phyloP scores from a whole-genome alignment of 495 filamentous ascomycete species.

The Haplographium delicatum region DNA sequence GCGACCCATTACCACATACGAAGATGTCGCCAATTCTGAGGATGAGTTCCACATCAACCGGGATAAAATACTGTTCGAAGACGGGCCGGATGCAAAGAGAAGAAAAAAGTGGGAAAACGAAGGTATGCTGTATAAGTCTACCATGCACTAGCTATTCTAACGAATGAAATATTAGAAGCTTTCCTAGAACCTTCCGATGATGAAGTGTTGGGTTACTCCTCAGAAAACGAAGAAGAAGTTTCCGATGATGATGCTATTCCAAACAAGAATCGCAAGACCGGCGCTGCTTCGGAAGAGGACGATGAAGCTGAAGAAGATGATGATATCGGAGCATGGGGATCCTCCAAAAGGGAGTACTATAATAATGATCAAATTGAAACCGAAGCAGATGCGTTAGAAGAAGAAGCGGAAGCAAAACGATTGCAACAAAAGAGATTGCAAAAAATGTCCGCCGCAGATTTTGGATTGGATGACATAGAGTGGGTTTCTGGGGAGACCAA shows the following conservation, averaged over 20 bases:
- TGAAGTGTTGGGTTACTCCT: constrained; percentile 69
- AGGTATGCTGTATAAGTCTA: constrained; percentile 31
- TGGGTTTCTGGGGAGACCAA: constrained; percentile 63
- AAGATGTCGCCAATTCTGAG: constrained; percentile 84
- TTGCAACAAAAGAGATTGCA: constrained; percentile 85
- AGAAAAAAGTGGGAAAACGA: constrained; percentile 60
- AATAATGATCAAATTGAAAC: constrained; percentile 85
- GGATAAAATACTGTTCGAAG: constrained; percentile 80
- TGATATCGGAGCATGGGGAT: constrained; percentile 70
- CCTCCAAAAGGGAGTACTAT: constrained; percentile 86
- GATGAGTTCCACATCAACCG: constrained; percentile 84
- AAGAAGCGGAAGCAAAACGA: constrained; percentile 82
- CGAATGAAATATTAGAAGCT: constrained; percentile 28
- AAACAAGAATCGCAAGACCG: constrained; percentile 25
- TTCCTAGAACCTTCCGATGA: constrained; percentile 74
- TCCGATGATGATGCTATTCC: constrained; percentile 33
- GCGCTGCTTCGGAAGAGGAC: constrained; percentile 26
- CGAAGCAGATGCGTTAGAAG: constrained; percentile 84
- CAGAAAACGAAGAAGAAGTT: constrained; percentile 47
- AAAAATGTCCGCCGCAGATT: constrained; percentile 83
- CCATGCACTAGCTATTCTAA: constrained; percentile 11
- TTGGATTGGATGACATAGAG: constrained; percentile 82
- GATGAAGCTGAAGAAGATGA: constrained; percentile 49
- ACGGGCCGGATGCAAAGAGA: constrained; percentile 71
- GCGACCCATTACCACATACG: constrained; percentile 59